Conservation (phyloP, 2,329 filamentous ascomycete genomes). For the Neofusicoccum cordaticola region DNA sequence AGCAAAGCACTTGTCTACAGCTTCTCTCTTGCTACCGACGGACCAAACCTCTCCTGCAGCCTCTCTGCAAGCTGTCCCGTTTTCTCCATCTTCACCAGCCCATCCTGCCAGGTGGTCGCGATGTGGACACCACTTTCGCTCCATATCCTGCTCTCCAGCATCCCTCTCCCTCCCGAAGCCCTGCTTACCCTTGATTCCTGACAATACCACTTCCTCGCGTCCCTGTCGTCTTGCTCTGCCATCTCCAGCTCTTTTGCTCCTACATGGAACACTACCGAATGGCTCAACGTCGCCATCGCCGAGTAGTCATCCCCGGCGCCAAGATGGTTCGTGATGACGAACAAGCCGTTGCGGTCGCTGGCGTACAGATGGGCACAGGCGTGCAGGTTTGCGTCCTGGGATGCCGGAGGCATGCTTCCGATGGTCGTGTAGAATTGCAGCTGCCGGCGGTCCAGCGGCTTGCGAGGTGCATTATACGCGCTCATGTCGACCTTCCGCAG, state of each 20-base stretch:
- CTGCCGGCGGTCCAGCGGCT: slow-evolving; percentile 34
- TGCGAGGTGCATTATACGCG: slow-evolving; percentile 42
- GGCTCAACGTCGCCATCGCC: slow-evolving; percentile 32
- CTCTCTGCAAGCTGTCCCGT: background rate
- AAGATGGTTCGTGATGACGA: slow-evolving; percentile 49
- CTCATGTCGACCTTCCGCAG: slow-evolving; percentile 54
- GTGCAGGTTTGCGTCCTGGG: slow-evolving; percentile 49
- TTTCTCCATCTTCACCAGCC: slow-evolving; percentile 27
- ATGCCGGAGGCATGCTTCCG: slow-evolving; percentile 30
- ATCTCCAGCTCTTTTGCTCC: slow-evolving; percentile 28
- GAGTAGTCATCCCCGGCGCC: slow-evolving; percentile 25
- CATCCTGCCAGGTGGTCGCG: slow-evolving; percentile 35
- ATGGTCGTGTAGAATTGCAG: slow-evolving; percentile 35
- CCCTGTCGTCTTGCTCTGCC: slow-evolving; percentile 24
- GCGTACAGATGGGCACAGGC: slow-evolving; percentile 58
- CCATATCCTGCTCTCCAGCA: slow-evolving; percentile 32
- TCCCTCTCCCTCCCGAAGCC: slow-evolving; percentile 26
- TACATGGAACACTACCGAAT: slow-evolving; percentile 34
- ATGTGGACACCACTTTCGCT: slow-evolving; percentile 30
- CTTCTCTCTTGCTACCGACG: background rate
- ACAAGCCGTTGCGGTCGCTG: slow-evolving; percentile 55
- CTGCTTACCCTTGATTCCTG: slow-evolving; percentile 30
- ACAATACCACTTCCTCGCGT: slow-evolving; percentile 33
- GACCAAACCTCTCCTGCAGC: background rate
- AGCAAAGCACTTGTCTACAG: background rate